These are phyloP conservation scores for Lactarius deliciosus DNA, from an alignment of 768 basidiomycete genomes.

Conservation along the genomic window DNA sequence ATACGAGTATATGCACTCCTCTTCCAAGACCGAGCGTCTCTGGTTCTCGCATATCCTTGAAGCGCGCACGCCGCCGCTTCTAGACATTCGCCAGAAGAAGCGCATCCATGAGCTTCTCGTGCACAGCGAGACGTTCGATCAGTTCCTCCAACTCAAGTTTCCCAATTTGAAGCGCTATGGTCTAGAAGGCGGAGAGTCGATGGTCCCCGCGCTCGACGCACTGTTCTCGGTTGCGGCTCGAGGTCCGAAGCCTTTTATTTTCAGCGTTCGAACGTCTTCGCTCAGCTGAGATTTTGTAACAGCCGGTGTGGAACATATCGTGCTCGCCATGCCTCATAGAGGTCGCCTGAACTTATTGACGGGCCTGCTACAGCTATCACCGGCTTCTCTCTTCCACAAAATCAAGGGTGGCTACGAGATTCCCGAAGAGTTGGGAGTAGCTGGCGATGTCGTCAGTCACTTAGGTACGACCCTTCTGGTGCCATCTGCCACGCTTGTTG, in stretches of 20 bases:
- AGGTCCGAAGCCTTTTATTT: slow-evolving; percentile 39
- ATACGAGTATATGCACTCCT: slow-evolving; percentile 91
- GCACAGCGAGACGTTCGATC: slow-evolving; percentile 78
- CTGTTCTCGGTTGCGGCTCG: slow-evolving; percentile 67
- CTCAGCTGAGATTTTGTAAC: background rate
- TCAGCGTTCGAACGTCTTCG: background rate
- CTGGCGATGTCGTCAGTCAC: slow-evolving; percentile 89
- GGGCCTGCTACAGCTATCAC: slow-evolving; percentile 66
- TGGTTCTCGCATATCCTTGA: slow-evolving; percentile 91
- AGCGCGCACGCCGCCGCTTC: slow-evolving; percentile 45
- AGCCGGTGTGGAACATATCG: slow-evolving; percentile 69
- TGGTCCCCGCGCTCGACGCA: slow-evolving; percentile 83
- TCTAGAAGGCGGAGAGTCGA: slow-evolving; percentile 90
- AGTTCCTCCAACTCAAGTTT: slow-evolving; percentile 84
- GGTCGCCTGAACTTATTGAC: slow-evolving; percentile 85
- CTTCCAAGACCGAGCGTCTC: slow-evolving; percentile 77
- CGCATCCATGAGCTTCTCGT: slow-evolving; percentile 69
- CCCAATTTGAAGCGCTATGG: slow-evolving; percentile 88
- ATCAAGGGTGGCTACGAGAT: slow-evolving; percentile 77
- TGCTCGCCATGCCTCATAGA: slow-evolving; percentile 86
- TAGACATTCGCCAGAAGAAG: slow-evolving; percentile 41
- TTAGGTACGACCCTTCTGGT: slow-evolving; percentile 47
- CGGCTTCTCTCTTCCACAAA: slow-evolving; percentile 79
- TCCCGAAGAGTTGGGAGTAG: slow-evolving; percentile 61
- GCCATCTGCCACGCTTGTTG: slow-evolving; percentile 1